A percentile compares a stretch with the other conserved stretches of the same genome.
phyloP scores from a whole-genome alignment of 352 stramenopile species.

The Phytophthora megakarya region DNA sequence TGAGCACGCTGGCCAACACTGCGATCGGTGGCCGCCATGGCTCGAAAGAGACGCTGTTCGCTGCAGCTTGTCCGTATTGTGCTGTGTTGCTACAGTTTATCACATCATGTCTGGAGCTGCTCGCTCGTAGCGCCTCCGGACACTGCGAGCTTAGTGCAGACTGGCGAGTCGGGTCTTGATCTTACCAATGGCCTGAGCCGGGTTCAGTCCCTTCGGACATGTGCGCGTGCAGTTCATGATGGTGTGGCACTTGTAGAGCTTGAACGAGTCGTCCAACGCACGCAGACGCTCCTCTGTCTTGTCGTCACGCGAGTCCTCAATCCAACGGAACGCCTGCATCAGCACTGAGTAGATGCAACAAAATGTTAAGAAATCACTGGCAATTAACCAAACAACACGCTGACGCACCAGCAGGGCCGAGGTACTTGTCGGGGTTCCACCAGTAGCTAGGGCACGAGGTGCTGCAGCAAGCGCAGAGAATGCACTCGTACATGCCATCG shows the following conservation, averaged over 20 bases:
- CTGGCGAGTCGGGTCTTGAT: constrained; percentile 97
- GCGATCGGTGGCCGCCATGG: constrained; percentile 24
- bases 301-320: constrained; percentile 98
- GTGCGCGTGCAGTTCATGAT: constrained; percentile 99
- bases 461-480: constrained; percentile 99
- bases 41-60: constrained; percentile 24
- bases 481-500: constrained; percentile 99
- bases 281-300: constrained; percentile 96
- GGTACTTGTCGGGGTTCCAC: constrained; percentile 98
- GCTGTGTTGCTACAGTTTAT: constrained; percentile 29
- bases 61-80: constrained; percentile 31
- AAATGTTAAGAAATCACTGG: constrained; percentile 1
- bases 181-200: constrained; percentile 97
- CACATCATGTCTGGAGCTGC: constrained; percentile 4
- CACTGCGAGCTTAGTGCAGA: constrained; percentile 58
- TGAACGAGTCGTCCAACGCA: constrained; percentile 98
- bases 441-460: constrained; percentile 99
- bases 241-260: constrained; percentile 99
- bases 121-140: neutral
- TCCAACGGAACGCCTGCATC: constrained; percentile 98
- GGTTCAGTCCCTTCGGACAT: constrained; percentile 99
- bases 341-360: constrained; percentile 58
- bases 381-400: neutral
- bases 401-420: constrained; percentile 83
- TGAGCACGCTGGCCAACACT: constrained; percentile 19